Percentiles rank a stretch among this genome's conserved stretches.
Conservation (phyloP, 2,329 filamentous ascomycete genomes). For the Fusarium poae region DNA sequence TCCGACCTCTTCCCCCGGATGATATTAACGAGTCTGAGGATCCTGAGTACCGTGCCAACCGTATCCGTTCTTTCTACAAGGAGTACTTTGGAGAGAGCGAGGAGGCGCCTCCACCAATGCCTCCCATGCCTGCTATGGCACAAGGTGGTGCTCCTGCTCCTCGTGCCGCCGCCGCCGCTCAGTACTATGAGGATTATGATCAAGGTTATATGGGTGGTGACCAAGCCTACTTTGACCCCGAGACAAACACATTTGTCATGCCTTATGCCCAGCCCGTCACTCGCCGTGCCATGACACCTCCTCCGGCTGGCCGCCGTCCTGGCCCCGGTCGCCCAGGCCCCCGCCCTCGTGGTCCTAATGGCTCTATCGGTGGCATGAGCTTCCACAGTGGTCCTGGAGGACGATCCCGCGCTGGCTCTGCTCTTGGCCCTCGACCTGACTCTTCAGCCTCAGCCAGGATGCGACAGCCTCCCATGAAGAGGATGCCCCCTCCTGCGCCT, state of each 20-base stretch:
- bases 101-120: constrained; percentile 59
- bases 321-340: constrained; percentile 51
- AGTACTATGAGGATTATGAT: constrained; percentile 83
- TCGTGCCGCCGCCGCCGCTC: constrained; percentile 42
- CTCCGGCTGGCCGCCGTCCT: constrained; percentile 70
- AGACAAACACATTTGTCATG: constrained; percentile 78
- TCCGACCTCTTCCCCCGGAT: constrained; percentile 89
- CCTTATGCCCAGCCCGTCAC: constrained; percentile 87
- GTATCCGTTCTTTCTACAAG: constrained; percentile 98
- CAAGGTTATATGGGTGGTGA: constrained; percentile 77
- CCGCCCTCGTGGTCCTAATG: constrained; percentile 58
- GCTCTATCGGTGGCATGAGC: constrained; percentile 64
- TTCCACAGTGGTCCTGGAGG: constrained; percentile 63
- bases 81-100: constrained; percentile 96
- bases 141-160: constrained; percentile 28
- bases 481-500: constrained; percentile 76
- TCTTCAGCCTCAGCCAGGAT: constrained; percentile 71
- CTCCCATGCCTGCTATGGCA: constrained; percentile 51
- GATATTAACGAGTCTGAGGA: constrained; percentile 85
- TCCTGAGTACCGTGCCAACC: constrained; percentile 92
- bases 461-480: constrained; percentile 59
- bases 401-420: constrained; percentile 67
- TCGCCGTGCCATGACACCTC: constrained; percentile 95
- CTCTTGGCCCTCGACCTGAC: constrained; percentile 68
- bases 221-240: constrained; percentile 72